A percentile compares a stretch with the other conserved stretches of the same genome.
phyloP scores from a whole-genome alignment of 441 rosid genomes.

The Pelargonium australe region DNA sequence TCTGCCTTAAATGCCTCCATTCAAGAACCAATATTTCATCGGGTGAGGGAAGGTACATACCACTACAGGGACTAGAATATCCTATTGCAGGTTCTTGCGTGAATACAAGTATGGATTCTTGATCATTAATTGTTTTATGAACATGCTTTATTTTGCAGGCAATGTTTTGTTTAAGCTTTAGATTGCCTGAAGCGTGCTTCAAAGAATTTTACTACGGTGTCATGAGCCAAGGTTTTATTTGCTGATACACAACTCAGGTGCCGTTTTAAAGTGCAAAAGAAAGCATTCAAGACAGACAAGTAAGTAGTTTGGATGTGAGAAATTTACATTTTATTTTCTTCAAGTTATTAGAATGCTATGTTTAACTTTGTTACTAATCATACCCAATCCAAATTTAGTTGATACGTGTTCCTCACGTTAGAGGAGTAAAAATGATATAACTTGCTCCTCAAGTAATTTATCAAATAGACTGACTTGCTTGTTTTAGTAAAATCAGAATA shows the following conservation, averaged over 20 bases:
- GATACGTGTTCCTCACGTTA: no score
- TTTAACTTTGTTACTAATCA: no score
- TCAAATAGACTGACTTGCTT: no score
- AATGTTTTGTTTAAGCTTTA: conserved; percentile 88
- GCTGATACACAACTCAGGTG: background rate
- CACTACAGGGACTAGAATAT: background rate
- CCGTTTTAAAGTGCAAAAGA: background rate
- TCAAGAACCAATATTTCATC: conserved; percentile 53
- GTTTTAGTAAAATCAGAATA: no score
- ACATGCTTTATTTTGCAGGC: conserved; percentile 42
- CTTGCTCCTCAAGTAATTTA: no score
- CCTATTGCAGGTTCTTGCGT: background rate
- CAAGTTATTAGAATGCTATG: no score
- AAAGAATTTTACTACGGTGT: background rate
- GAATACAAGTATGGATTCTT: background rate
- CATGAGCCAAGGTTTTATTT: background rate
- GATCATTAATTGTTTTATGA: conserved; percentile 8
- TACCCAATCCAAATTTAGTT: no score
- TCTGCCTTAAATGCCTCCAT: conserved; percentile 49
- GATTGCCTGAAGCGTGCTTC: conserved; percentile 73
- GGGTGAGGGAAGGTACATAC: conserved; percentile 77
- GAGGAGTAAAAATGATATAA: no score
- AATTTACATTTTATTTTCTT: no score
- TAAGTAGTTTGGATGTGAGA: no score
- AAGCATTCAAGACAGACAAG: no score